Conservation (phyloP, 805 yeast genomes). For the Pichia paraexigua region DNA sequence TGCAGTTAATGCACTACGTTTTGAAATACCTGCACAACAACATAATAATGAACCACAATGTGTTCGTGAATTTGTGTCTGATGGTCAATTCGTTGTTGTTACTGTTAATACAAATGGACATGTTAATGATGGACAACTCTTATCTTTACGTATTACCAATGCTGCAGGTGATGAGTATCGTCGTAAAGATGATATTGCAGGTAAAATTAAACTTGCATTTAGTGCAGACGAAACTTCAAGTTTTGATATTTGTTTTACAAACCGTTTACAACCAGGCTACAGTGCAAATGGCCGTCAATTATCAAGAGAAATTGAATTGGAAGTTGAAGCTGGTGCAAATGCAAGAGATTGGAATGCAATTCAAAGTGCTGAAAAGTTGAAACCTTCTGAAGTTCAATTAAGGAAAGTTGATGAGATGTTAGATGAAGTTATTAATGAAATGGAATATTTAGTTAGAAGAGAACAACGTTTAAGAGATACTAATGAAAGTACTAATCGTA, state of each 20-base stretch:
- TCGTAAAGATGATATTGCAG: constrained; percentile 67
- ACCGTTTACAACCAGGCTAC: constrained; percentile 36
- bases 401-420: constrained; percentile 81
- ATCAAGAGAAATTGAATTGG: constrained; percentile 74
- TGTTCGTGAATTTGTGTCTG: constrained; percentile 83
- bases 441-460: constrained; percentile 77
- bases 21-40: constrained; percentile 26
- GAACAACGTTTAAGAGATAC: constrained; percentile 94
- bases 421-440: constrained; percentile 69
- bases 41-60: constrained; percentile 50
- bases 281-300: constrained; percentile 32
- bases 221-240: constrained; percentile 77
- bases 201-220: constrained; percentile 68
- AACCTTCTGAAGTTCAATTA: constrained; percentile 86
- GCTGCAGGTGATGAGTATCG: constrained; percentile 80
- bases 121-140: constrained; percentile 79
- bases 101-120: constrained; percentile 67
- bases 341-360: constrained; percentile 97
- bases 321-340: constrained; percentile 90
- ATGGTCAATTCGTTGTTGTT: constrained; percentile 82
- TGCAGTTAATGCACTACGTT: constrained; percentile 19
- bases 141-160: constrained; percentile 63
- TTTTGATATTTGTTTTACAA: constrained; percentile 87
- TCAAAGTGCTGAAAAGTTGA: constrained; percentile 87
- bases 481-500: constrained; percentile 88